These are phyloP conservation scores for Bipolaris oryzae DNA, from an alignment of 2,329 filamentous ascomycete species.

Conservation along the genomic window DNA sequence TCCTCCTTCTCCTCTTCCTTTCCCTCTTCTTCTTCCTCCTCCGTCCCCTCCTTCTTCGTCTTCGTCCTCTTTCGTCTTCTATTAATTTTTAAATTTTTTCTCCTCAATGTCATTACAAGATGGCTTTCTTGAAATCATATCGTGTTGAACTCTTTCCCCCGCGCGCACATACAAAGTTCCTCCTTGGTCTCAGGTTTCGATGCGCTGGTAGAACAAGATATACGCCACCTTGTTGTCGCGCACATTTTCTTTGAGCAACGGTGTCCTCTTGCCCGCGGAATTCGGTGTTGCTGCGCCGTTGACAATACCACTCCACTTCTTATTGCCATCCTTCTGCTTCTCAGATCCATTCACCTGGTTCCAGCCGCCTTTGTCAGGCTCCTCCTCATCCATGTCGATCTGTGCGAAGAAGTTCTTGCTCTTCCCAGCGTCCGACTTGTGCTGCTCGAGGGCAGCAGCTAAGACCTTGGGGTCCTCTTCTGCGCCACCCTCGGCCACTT, in stretches of 20 bases:
- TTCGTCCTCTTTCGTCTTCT: background rate
- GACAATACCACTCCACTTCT: slow-evolving; percentile 67
- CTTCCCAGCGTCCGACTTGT: slow-evolving; percentile 62
- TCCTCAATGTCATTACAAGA: slow-evolving; percentile 9
- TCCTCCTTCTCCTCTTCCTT: background rate
- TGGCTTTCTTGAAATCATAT: slow-evolving; percentile 6
- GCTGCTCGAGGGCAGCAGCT: slow-evolving; percentile 68
- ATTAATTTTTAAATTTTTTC: slow-evolving; percentile 11
- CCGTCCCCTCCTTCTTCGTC: background rate
- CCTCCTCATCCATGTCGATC: slow-evolving; percentile 64
- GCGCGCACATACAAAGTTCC: background rate
- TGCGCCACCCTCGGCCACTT: slow-evolving; percentile 83
- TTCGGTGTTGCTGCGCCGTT: slow-evolving; percentile 67
- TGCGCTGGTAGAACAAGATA: slow-evolving; percentile 89
- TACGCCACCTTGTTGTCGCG: slow-evolving; percentile 98
- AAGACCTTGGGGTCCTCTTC: slow-evolving; percentile 78
- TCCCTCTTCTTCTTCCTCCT: too few species aligned
- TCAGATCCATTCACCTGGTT: slow-evolving; percentile 77
- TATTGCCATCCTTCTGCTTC: slow-evolving; percentile 61
- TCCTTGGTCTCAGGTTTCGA: slow-evolving; percentile 50
- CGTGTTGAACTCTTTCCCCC: slow-evolving; percentile 3
- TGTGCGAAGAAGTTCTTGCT: slow-evolving; percentile 77
- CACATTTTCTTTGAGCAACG: slow-evolving; percentile 61
- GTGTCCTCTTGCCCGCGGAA: slow-evolving; percentile 58
- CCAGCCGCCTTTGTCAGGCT: slow-evolving; percentile 74